Percentiles rank a stretch among this genome's conserved stretches.
Evolutionary conservation across 768 basidiomycete species (phyloP).

Genomic region (Russula compacta): DNA sequence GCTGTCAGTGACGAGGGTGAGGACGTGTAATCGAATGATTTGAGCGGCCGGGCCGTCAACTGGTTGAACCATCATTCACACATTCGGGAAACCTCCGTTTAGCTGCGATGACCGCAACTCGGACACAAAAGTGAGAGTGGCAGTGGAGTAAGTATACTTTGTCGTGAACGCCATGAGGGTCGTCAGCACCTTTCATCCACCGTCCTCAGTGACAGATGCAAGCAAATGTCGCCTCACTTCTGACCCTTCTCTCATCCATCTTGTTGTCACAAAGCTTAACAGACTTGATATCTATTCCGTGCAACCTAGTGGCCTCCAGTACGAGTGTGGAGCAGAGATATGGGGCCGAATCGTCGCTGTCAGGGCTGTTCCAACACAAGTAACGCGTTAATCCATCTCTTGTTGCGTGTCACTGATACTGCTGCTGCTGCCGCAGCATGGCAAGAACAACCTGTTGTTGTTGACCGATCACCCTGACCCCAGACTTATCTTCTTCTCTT

Average conservation of each 20-base stretch:
- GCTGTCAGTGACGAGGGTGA: not conserved
- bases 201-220: conserved; percentile 64
- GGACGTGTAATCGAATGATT: not conserved
- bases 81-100: too few species aligned
- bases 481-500: conserved; percentile 55
- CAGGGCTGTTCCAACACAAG: conserved; percentile 45
- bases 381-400: conserved; percentile 26
- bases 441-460: conserved; percentile 45
- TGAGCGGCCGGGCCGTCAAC: too few species aligned
- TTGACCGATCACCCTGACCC: conserved; percentile 74
- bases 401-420: not conserved
- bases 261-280: conserved; percentile 61
- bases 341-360: conserved; percentile 60
- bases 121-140: too few species aligned
- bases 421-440: not conserved
- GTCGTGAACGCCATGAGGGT: conserved; percentile 35
- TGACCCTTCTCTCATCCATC: conserved; percentile 43
- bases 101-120: too few species aligned
- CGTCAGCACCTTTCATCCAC: conserved; percentile 66
- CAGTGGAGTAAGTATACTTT: not conserved
- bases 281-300: conserved; percentile 62
- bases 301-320: conserved; percentile 46
- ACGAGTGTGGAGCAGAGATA: conserved; percentile 52
- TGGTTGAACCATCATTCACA: too few species aligned
- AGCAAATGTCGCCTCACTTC: conserved; percentile 56